phyloP scores from a whole-genome alignment of 2,329 filamentous ascomycete species.

The Pezicula neosporulosa region DNA sequence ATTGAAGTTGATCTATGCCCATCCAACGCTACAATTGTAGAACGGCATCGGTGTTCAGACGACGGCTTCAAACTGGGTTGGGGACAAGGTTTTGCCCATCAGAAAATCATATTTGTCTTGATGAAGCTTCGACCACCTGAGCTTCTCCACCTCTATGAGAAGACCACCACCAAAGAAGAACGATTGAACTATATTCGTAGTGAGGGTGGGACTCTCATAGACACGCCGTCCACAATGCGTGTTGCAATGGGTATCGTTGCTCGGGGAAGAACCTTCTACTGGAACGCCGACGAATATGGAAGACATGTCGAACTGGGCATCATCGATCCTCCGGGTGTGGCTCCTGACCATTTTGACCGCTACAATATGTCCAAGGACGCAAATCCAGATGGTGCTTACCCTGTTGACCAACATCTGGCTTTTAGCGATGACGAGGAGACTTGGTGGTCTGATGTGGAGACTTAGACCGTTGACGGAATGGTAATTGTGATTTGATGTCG shows the following conservation, averaged over 20 bases:
- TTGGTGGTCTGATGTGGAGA: neutral
- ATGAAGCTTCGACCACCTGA: slow-evolving; percentile 24
- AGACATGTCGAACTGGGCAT: neutral
- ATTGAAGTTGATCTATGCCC: slow-evolving; percentile 26
- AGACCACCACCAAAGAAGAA: slow-evolving; percentile 24
- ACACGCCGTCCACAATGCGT: slow-evolving; percentile 22
- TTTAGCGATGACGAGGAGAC: neutral
- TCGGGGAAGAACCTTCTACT: neutral
- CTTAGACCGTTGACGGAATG: no score
- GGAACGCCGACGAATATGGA: neutral
- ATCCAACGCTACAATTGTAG: slow-evolving; percentile 22
- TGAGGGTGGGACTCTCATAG: slow-evolving; percentile 18
- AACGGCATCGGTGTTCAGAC: slow-evolving; percentile 20
- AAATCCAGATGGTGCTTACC: neutral
- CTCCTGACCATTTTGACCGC: neutral
- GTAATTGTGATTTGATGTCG: no score
- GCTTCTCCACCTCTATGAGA: slow-evolving; percentile 23
- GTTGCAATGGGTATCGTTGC: neutral
- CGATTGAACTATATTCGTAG: slow-evolving; percentile 19
- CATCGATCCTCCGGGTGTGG: neutral
- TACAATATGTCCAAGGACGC: neutral
- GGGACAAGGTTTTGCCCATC: slow-evolving; percentile 23
- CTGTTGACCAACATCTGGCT: neutral
- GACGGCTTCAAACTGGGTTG: slow-evolving; percentile 22
- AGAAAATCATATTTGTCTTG: slow-evolving; percentile 18